phyloP scores from a whole-genome alignment of 2,329 filamentous ascomycete genomes.

The Tolypocladium guangdongense region DNA sequence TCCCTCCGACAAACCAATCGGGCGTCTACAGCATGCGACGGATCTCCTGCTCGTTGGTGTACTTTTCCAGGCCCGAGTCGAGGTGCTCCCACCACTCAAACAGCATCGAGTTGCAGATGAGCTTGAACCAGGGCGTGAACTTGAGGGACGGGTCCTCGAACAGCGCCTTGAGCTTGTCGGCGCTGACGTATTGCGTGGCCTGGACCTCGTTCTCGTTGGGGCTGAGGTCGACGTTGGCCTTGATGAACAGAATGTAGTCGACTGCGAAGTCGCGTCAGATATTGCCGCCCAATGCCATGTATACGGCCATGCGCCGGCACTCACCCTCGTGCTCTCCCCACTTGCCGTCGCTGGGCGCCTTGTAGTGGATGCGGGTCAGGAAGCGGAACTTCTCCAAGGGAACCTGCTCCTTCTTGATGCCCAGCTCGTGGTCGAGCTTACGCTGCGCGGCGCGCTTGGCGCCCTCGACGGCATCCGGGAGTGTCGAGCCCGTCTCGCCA shows the following conservation, averaged over 20 bases:
- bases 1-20: not conserved
- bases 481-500: conserved; percentile 75
- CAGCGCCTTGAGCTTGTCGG: conserved; percentile 72
- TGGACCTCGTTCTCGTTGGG: conserved; percentile 82
- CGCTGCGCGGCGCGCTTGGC: conserved; percentile 87
- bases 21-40: conserved; percentile 57
- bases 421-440: conserved; percentile 90
- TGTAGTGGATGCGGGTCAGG: conserved; percentile 95
- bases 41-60: conserved; percentile 76
- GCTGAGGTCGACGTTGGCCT: conserved; percentile 76
- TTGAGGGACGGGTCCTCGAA: conserved; percentile 71
- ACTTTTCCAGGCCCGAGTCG: conserved; percentile 70
- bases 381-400: conserved; percentile 87
- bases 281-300: too few species aligned
- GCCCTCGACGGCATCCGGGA: conserved; percentile 70
- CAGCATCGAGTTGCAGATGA: conserved; percentile 95
- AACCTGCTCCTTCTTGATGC: conserved; percentile 81
- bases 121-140: conserved; percentile 98
- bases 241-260: conserved; percentile 98
- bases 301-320: conserved; percentile 18
- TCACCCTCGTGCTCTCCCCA: conserved; percentile 98
- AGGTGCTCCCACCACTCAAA: conserved; percentile 96
- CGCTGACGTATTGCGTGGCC: conserved; percentile 73
- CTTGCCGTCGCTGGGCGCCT: conserved; percentile 90
- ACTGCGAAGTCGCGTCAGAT: conserved; percentile 39